Evolutionary conservation across 495 filamentous ascomycete species (phyloP).

Genomic region (Annulohypoxylon maeteangense): DNA sequence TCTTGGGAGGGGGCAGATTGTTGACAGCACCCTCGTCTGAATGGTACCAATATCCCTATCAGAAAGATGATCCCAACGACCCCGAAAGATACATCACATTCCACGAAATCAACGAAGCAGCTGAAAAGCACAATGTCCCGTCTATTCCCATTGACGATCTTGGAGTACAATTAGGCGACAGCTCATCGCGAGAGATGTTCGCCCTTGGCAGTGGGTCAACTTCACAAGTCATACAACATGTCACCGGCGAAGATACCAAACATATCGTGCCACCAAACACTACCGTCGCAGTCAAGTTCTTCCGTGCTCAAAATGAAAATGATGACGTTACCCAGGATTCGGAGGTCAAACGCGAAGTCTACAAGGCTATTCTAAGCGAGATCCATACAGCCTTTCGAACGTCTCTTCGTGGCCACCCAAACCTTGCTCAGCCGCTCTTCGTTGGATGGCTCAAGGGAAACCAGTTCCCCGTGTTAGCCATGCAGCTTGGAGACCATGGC

Average conservation of each 20-base stretch:
- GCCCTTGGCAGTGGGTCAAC: not conserved
- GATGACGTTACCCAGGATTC: not conserved
- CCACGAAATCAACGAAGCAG: not conserved
- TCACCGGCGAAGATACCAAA: not conserved
- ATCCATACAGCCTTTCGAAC: not conserved
- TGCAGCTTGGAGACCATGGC: constrained; percentile 5
- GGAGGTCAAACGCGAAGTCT: not conserved
- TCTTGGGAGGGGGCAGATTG: not conserved
- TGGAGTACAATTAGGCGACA: not conserved
- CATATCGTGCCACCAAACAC: not conserved
- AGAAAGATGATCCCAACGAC: not conserved
- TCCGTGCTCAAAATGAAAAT: not conserved
- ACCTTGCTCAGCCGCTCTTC: not conserved
- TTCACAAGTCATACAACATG: not conserved
- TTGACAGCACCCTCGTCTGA: not conserved
- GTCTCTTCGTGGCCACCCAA: not conserved
- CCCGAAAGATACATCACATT: not conserved
- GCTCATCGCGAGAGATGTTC: not conserved
- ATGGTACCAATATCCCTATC: not conserved
- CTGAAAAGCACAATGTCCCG: not conserved
- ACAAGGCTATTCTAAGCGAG: not conserved
- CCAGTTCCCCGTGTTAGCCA: not conserved
- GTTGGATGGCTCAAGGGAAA: not conserved
- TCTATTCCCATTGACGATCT: not conserved
- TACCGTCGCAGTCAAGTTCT: not conserved